These are phyloP conservation scores for Pleodorina starrii DNA, from an alignment of 139 green algal genomes.

Conservation along the genomic window DNA sequence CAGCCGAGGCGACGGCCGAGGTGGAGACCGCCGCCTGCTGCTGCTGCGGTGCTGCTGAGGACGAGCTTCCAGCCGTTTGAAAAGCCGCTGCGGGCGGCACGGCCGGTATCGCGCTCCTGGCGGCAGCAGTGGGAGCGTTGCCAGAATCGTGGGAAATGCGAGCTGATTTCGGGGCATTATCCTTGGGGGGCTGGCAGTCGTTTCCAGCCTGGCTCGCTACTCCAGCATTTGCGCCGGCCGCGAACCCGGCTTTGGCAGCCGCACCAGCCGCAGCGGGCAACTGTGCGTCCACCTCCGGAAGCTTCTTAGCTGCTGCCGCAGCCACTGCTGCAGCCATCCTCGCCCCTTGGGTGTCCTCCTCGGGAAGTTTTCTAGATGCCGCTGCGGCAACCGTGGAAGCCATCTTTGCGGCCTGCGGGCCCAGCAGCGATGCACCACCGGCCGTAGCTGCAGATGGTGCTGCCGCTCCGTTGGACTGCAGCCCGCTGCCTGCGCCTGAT, in stretches of 20 bases:
- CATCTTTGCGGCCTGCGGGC: neutral
- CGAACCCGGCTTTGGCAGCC: neutral
- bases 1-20: neutral
- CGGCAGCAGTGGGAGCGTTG: neutral
- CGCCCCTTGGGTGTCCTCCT: neutral
- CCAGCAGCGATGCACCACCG: neutral
- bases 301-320: neutral
- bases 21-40: neutral
- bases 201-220: neutral
- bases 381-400: neutral
- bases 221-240: too few species aligned
- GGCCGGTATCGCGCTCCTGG: neutral
- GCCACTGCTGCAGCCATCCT: neutral
- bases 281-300: neutral
- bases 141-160: neutral
- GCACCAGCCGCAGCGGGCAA: neutral
- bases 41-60: neutral
- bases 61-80: neutral
- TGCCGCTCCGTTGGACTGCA: neutral
- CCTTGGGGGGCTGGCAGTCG: constrained; percentile 18
- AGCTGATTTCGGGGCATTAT: neutral
- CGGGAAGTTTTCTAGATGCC: neutral
- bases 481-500: neutral
- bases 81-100: neutral
- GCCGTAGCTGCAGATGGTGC: neutral